These are phyloP conservation scores for Wakefieldia striispora DNA, from an alignment of 768 basidiomycete genomes.

Conservation along the genomic window DNA sequence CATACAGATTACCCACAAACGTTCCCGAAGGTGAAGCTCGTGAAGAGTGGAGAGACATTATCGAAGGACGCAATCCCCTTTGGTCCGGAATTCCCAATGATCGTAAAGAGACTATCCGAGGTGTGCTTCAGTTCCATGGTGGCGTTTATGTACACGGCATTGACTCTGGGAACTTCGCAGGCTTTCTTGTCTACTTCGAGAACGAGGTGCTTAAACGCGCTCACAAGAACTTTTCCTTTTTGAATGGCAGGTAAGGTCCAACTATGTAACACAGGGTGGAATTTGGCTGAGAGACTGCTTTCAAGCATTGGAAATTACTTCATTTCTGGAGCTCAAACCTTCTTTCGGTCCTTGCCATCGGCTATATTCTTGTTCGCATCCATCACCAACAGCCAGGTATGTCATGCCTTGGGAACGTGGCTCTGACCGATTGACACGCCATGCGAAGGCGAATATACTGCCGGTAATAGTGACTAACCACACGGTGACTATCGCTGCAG, in stretches of 20 bases:
- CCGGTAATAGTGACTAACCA: constrained; percentile 93
- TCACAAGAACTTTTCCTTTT: constrained; percentile 92
- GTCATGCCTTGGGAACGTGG: constrained; percentile 15
- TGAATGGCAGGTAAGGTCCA: constrained; percentile 70
- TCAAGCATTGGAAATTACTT: constrained; percentile 86
- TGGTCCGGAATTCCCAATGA: constrained; percentile 89
- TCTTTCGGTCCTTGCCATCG: constrained; percentile 90
- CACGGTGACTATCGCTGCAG: constrained; percentile 92
- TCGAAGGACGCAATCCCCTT: constrained; percentile 78
- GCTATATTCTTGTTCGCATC: constrained; percentile 94
- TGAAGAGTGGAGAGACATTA: constrained; percentile 89
- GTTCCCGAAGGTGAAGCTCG: constrained; percentile 74
- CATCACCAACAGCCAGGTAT: constrained; percentile 74
- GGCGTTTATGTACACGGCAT: background rate
- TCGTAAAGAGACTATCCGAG: constrained; percentile 87
- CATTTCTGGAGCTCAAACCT: constrained; percentile 81
- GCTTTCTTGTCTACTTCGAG: constrained; percentile 92
- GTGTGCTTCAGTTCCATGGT: constrained; percentile 37
- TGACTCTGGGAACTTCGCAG: constrained; percentile 37
- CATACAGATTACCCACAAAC: constrained; percentile 71
- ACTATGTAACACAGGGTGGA: background rate
- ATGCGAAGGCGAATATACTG: constrained; percentile 66
- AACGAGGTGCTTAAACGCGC: constrained; percentile 83
- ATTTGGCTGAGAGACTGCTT: background rate
- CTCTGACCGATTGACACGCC: constrained; percentile 11